Evolutionary conservation across 257 asterid genomes (phyloP).

Genomic region (Henckelia pumila): DNA sequence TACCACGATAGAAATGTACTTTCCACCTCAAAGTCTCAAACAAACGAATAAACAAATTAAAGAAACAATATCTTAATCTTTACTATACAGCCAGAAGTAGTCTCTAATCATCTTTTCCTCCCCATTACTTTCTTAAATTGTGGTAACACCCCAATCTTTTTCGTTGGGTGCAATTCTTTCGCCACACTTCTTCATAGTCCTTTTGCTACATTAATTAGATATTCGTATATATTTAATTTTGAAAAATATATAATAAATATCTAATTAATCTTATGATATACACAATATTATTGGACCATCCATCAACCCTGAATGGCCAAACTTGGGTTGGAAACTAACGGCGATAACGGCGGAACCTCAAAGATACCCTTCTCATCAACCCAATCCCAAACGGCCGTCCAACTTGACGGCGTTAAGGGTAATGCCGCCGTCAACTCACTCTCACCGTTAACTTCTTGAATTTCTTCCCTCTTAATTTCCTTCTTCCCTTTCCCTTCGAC

Average conservation of each 20-base stretch:
- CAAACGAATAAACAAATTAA: conserved; percentile 37
- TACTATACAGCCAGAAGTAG: neutral
- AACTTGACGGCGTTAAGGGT: conserved; percentile 83
- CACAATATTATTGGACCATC: conserved; percentile 1
- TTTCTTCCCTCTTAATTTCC: conserved; percentile 37
- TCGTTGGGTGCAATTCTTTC: conserved; percentile 41
- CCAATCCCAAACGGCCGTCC: conserved; percentile 82
- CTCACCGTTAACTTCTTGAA: conserved; percentile 24
- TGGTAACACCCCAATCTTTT: conserved; percentile 40
- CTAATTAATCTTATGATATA: neutral
- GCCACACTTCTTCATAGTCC: neutral
- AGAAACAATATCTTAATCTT: conserved; percentile 14
- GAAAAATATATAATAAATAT: conserved; percentile 13
- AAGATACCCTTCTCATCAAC: conserved; percentile 76
- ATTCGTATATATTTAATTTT: neutral
- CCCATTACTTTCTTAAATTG: conserved; percentile 6
- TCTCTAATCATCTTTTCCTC: conserved; percentile 12
- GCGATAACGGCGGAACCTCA: conserved; percentile 77
- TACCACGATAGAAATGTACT: conserved; percentile 5
- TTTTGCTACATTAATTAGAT: neutral
- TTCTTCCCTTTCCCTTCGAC: conserved; percentile 33
- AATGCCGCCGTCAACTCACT: conserved; percentile 32
- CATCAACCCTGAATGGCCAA: conserved; percentile 37
- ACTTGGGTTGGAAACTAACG: conserved; percentile 50
- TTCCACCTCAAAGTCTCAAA: conserved; percentile 12